Conservation (phyloP, 331 rosid species). For the Cydonia oblonga region DNA sequence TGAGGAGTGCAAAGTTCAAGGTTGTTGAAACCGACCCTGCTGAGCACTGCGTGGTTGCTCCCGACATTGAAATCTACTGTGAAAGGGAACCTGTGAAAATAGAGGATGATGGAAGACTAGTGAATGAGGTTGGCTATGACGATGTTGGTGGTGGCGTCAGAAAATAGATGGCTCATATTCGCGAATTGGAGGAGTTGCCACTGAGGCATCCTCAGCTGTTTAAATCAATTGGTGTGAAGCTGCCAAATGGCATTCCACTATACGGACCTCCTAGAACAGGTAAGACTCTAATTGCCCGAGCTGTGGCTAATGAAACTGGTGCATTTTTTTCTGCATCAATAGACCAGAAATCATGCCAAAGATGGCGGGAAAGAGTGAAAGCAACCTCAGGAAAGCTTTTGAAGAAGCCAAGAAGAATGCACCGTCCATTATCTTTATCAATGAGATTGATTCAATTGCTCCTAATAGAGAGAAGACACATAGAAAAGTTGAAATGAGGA, state of each 20-base stretch:
- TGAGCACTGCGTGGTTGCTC: constrained; percentile 94
- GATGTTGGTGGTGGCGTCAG: constrained; percentile 93
- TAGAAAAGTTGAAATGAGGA: neutral
- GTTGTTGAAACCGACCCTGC: constrained; percentile 61
- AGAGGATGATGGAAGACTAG: constrained; percentile 57
- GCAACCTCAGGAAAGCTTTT: neutral
- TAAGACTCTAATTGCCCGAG: neutral
- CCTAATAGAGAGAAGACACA: neutral
- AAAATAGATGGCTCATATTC: constrained; percentile 92
- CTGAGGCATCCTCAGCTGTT: neutral
- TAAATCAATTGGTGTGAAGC: neutral
- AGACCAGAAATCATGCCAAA: neutral
- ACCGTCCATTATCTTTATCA: neutral
- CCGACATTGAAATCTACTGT: constrained; percentile 82
- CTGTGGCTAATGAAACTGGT: neutral
- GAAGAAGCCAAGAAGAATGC: neutral
- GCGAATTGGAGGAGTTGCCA: constrained; percentile 51
- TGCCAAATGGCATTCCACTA: neutral
- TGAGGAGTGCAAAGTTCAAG: too few species aligned
- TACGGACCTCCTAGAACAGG: neutral
- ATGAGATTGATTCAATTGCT: neutral
- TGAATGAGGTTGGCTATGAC: constrained; percentile 87
- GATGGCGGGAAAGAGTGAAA: neutral
- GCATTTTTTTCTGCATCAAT: neutral
- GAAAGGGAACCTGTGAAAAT: constrained; percentile 80